These are phyloP conservation scores for Aspergillus panamensis DNA, from an alignment of 495 filamentous ascomycete genomes.

Conservation along the genomic window DNA sequence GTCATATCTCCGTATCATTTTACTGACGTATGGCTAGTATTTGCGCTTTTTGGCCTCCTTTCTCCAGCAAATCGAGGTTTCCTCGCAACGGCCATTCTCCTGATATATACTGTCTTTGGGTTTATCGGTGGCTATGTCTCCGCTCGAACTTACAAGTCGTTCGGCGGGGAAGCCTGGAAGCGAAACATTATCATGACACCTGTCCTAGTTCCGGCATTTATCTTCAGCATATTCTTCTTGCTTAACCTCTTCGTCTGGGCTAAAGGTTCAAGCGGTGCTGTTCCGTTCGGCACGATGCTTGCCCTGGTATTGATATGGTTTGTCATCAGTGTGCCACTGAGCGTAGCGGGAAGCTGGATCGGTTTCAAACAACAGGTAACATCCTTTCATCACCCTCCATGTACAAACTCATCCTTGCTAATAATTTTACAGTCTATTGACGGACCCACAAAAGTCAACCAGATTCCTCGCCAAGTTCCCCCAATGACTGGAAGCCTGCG, in stretches of 20 bases:
- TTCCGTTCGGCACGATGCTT: conserved; percentile 95
- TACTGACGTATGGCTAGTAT: conserved; percentile 42
- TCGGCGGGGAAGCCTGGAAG: conserved; percentile 91
- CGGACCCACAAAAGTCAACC: conserved; percentile 89
- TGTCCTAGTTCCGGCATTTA: conserved; percentile 76
- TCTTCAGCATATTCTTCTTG: conserved; percentile 87
- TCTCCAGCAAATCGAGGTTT: conserved; percentile 94
- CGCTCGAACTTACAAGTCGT: conserved; percentile 83
- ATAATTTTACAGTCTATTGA: conserved; percentile 49
- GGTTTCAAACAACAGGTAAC: conserved; percentile 67
- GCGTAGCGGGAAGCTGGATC: conserved; percentile 86
- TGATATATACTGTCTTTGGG: conserved; percentile 89
- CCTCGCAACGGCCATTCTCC: conserved; percentile 82
- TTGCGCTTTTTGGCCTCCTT: conserved; percentile 90
- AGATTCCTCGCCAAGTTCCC: conserved; percentile 95
- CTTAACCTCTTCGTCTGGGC: conserved; percentile 96
- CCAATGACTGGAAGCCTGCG: conserved; percentile 75
- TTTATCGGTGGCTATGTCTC: conserved; percentile 92
- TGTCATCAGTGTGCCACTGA: conserved; percentile 87
- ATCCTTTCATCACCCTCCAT: conserved; percentile 3
- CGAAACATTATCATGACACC: conserved; percentile 87
- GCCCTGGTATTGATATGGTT: conserved; percentile 94
- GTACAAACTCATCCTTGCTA: conserved; percentile 5
- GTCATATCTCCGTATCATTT: not conserved
- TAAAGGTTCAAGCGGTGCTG: conserved; percentile 82